Evolutionary conservation across 495 filamentous ascomycete species (phyloP).

Genomic region (Bacidia gigantensis): DNA sequence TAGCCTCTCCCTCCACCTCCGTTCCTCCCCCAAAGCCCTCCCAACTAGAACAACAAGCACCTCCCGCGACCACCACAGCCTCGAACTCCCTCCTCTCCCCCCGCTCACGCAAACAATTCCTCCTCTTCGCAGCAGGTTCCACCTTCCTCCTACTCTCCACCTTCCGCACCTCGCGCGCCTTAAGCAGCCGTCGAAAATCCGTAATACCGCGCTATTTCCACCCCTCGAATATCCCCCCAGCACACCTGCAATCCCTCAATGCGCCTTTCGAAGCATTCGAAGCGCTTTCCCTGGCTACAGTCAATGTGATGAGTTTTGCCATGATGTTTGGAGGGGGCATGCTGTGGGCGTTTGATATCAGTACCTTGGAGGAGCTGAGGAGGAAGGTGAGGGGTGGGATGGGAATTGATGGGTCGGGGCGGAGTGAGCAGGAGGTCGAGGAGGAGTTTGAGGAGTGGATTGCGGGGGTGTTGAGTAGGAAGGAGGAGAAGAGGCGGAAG

Average conservation of each 20-base stretch:
- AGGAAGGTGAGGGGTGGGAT: slow-evolving; percentile 35
- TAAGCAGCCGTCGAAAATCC: slow-evolving; percentile 37
- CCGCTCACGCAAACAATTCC: slow-evolving; percentile 16
- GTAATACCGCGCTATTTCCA: slow-evolving; percentile 54
- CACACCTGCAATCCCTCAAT: slow-evolving; percentile 22
- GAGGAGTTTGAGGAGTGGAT: slow-evolving; percentile 57
- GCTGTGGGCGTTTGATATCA: slow-evolving; percentile 59
- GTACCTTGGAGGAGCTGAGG: slow-evolving; percentile 54
- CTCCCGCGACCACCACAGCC: neutral
- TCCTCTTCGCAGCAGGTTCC: slow-evolving; percentile 55
- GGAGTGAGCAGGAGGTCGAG: slow-evolving; percentile 36
- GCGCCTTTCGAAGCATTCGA: slow-evolving; percentile 56
- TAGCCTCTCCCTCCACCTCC: neutral
- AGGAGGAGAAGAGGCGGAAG: slow-evolving; percentile 39
- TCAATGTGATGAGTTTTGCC: slow-evolving; percentile 58
- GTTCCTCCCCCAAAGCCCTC: slow-evolving; percentile 5
- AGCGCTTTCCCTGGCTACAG: slow-evolving; percentile 68
- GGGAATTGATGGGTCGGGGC: slow-evolving; percentile 30
- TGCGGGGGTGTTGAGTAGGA: slow-evolving; percentile 39
- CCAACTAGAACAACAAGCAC: neutral
- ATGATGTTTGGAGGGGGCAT: slow-evolving; percentile 56
- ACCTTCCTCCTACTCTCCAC: slow-evolving; percentile 57
- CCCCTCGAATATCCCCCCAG: slow-evolving; percentile 29
- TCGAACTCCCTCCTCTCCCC: slow-evolving; percentile 6
- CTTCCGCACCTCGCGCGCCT: slow-evolving; percentile 54